These are phyloP conservation scores for Trametes punicea DNA, from an alignment of 768 basidiomycete genomes.

Conservation along the genomic window DNA sequence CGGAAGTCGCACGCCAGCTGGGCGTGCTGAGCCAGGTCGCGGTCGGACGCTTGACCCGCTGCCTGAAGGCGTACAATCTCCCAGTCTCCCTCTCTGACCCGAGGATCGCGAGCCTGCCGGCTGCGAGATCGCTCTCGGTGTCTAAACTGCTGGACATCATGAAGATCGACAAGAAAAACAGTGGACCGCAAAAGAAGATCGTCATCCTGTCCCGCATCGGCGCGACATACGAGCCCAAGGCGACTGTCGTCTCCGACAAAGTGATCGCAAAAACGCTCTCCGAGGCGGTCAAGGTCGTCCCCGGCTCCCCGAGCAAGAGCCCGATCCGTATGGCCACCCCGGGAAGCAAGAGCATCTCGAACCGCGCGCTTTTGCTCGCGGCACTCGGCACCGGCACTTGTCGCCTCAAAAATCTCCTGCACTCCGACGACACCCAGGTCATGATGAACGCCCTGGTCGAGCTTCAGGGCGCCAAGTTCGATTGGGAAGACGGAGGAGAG, in stretches of 20 bases:
- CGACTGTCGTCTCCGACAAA: slow-evolving; percentile 78
- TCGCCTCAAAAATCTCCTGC: slow-evolving; percentile 83
- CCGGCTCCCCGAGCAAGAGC: slow-evolving; percentile 54
- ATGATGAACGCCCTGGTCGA: slow-evolving; percentile 96
- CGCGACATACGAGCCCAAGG: slow-evolving; percentile 87
- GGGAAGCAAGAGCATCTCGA: slow-evolving; percentile 95
- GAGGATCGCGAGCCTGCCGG: slow-evolving; percentile 67
- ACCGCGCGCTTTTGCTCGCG: slow-evolving; percentile 89
- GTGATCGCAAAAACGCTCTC: slow-evolving; percentile 80
- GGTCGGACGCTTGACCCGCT: slow-evolving; percentile 84
- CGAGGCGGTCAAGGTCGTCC: slow-evolving; percentile 73
- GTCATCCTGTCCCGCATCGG: slow-evolving; percentile 91
- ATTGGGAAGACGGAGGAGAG: slow-evolving; percentile 96
- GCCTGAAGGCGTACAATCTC: slow-evolving; percentile 87
- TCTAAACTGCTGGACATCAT: slow-evolving; percentile 88
- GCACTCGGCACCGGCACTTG: slow-evolving; percentile 89
- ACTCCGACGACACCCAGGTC: slow-evolving; percentile 97
- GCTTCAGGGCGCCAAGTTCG: slow-evolving; percentile 89
- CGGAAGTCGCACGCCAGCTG: slow-evolving; percentile 85
- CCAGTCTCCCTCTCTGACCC: slow-evolving; percentile 81
- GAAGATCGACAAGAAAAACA: slow-evolving; percentile 91
- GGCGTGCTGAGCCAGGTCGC: slow-evolving; percentile 89
- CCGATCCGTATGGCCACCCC: slow-evolving; percentile 82
- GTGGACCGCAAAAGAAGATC: slow-evolving; percentile 87
- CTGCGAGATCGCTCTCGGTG: slow-evolving; percentile 70